Percentiles rank a stretch among this genome's conserved stretches.
These are phyloP conservation scores for Ziziphus jujuba DNA, from an alignment of 306 rosid genomes.

Conservation along the genomic window DNA sequence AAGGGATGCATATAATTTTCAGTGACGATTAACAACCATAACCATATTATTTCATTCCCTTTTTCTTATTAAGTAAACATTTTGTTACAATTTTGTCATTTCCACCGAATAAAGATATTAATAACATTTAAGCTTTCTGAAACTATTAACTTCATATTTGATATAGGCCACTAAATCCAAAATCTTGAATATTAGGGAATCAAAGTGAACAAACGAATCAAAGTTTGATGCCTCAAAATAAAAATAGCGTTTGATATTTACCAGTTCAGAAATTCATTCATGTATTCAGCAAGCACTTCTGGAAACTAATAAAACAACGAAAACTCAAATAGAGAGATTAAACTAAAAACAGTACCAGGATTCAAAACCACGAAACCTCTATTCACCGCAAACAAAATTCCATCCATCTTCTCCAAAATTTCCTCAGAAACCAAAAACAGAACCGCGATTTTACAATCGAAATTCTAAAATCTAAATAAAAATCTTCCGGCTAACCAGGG, in stretches of 20 bases:
- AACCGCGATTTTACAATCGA: neutral
- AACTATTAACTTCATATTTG: too few species aligned
- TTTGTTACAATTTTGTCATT: too few species aligned
- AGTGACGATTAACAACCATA: neutral
- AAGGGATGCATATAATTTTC: neutral
- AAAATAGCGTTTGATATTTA: too few species aligned
- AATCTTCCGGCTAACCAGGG: conserved; percentile 51
- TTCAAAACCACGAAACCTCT: neutral
- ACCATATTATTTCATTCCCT: neutral
- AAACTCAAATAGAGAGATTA: neutral
- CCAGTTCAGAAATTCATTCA: too few species aligned
- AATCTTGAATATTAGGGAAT: neutral
- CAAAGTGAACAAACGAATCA: neutral
- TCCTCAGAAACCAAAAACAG: neutral
- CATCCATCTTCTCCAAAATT: conserved; percentile 1
- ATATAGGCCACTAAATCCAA: neutral
- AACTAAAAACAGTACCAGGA: neutral
- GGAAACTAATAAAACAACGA: too few species aligned
- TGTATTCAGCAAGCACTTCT: too few species aligned
- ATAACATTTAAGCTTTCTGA: too few species aligned
- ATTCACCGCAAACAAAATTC: neutral
- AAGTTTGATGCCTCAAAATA: neutral
- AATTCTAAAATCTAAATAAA: neutral
- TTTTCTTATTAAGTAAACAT: too few species aligned
- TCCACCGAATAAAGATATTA: neutral